Evolutionary conservation across 441 rosid genomes (phyloP).

Genomic region (Adansonia madagascariensis): DNA sequence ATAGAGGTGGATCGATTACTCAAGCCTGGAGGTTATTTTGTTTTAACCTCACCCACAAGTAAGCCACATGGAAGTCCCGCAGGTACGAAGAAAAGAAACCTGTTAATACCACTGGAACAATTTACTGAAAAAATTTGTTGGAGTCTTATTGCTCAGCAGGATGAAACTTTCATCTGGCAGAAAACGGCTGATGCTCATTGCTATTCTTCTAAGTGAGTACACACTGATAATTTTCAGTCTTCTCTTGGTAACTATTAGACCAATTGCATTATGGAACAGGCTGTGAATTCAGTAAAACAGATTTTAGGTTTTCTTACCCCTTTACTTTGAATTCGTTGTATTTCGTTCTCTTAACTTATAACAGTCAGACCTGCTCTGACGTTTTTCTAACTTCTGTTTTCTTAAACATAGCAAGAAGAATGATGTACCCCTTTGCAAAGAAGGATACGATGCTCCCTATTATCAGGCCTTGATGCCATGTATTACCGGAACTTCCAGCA

Average conservation of each 20-base stretch:
- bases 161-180: slow-evolving; percentile 95
- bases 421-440: slow-evolving; percentile 68
- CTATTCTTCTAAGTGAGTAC: slow-evolving; percentile 72
- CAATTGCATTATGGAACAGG: not conserved
- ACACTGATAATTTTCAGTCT: slow-evolving; percentile 16
- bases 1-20: slow-evolving; percentile 89
- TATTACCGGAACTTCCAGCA: slow-evolving; percentile 75
- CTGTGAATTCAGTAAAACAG: not conserved
- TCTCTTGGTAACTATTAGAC: not conserved
- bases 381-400: slow-evolving; percentile 23
- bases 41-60: slow-evolving; percentile 73
- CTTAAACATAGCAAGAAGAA: slow-evolving; percentile 51
- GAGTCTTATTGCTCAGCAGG: slow-evolving; percentile 90
- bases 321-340: slow-evolving; percentile 6
- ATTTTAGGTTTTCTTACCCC: not conserved
- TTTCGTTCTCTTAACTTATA: not conserved
- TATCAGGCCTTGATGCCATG: slow-evolving; percentile 88
- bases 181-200: slow-evolving; percentile 70
- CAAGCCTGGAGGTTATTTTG: slow-evolving; percentile 95
- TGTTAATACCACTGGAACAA: slow-evolving; percentile 57
- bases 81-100: slow-evolving; percentile 54
- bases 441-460: slow-evolving; percentile 60
- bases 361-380: slow-evolving; percentile 4
- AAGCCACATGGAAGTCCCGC: slow-evolving; percentile 56
- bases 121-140: slow-evolving; percentile 80